These are phyloP conservation scores for Aaosphaeria pasadenensis DNA, from an alignment of 2,329 filamentous ascomycete genomes.

Conservation along the genomic window DNA sequence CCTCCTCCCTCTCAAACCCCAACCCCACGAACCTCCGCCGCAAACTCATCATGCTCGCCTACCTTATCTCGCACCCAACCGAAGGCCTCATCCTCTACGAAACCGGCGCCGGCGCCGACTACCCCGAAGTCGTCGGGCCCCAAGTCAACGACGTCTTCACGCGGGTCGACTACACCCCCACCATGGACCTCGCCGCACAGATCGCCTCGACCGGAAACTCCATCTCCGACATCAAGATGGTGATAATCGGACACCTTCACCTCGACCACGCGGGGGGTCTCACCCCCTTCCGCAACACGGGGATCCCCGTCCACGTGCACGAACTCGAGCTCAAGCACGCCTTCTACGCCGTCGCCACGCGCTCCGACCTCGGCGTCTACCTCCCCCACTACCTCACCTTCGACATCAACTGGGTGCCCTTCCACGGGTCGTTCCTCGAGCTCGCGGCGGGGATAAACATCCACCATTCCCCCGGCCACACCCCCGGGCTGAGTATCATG, in stretches of 20 bases:
- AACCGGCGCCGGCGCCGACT: slow-evolving; percentile 30
- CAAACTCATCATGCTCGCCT: slow-evolving; percentile 27
- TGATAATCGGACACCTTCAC: slow-evolving; percentile 37
- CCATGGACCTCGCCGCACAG: slow-evolving; percentile 19
- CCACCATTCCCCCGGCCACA: slow-evolving; percentile 35
- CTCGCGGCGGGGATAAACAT: slow-evolving; percentile 32
- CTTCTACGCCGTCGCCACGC: slow-evolving; percentile 36
- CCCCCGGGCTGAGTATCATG: slow-evolving; percentile 33
- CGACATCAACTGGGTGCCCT: slow-evolving; percentile 36
- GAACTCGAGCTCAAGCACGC: slow-evolving; percentile 38
- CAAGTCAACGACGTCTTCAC: slow-evolving; percentile 33
- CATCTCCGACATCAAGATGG: slow-evolving; percentile 35
- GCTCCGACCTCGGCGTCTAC: slow-evolving; percentile 31
- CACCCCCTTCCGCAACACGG: slow-evolving; percentile 31
- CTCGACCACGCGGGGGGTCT: slow-evolving; percentile 37
- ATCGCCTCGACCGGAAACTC: slow-evolving; percentile 29
- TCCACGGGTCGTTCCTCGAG: slow-evolving; percentile 30
- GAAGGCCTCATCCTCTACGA: slow-evolving; percentile 37
- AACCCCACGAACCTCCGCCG: slow-evolving; percentile 22
- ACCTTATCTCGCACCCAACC: slow-evolving; percentile 27
- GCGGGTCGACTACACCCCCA: slow-evolving; percentile 21
- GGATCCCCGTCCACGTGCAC: slow-evolving; percentile 36
- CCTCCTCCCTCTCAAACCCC: slow-evolving; percentile 24
- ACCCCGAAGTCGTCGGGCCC: slow-evolving; percentile 24
- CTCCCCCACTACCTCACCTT: slow-evolving; percentile 37